Percentiles rank a stretch among this genome's conserved stretches.
Evolutionary conservation across 495 filamentous ascomycete species (phyloP).

Genomic region (Penicillium angulare): DNA sequence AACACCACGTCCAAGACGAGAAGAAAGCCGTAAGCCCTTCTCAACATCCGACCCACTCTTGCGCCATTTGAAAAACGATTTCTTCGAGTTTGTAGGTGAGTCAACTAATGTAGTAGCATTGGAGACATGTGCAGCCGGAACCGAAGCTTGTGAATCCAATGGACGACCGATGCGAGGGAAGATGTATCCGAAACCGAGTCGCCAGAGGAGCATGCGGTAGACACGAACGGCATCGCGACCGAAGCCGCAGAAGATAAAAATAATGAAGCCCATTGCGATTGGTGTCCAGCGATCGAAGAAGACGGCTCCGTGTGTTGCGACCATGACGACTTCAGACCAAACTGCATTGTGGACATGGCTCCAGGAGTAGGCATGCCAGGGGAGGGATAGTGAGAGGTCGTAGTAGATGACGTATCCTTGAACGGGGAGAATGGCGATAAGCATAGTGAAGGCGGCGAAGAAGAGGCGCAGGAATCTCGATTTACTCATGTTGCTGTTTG

Average conservation of each 20-base stretch:
- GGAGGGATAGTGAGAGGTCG: conserved; percentile 45
- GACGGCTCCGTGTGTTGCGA: conserved; percentile 54
- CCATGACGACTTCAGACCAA: conserved; percentile 61
- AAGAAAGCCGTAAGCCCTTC: conserved; percentile 14
- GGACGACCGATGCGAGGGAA: conserved; percentile 17
- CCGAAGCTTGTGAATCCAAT: conserved; percentile 5
- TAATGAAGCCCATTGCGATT: conserved; percentile 54
- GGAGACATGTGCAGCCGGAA: background rate
- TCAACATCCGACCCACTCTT: conserved; percentile 22
- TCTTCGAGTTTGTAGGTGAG: conserved; percentile 23
- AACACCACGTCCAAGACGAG: background rate
- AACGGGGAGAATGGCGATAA: conserved; percentile 65
- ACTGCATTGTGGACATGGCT: conserved; percentile 49
- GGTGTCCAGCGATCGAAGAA: conserved; percentile 68
- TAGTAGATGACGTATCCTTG: conserved; percentile 57
- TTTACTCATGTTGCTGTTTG: conserved; percentile 57
- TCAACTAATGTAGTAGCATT: conserved; percentile 20
- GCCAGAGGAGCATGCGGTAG: conserved; percentile 54
- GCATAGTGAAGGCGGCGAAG: conserved; percentile 64
- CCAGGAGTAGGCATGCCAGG: conserved; percentile 53
- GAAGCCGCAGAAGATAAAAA: conserved; percentile 80
- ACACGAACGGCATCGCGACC: conserved; percentile 71
- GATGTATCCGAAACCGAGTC: conserved; percentile 28
- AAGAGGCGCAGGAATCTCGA: conserved; percentile 79
- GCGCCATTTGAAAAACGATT: conserved; percentile 25